Evolutionary conservation across 805 yeast species (phyloP), one percentile per base, ranked within the genome.

Genomic region (Ogataea ganodermae): DNA sequence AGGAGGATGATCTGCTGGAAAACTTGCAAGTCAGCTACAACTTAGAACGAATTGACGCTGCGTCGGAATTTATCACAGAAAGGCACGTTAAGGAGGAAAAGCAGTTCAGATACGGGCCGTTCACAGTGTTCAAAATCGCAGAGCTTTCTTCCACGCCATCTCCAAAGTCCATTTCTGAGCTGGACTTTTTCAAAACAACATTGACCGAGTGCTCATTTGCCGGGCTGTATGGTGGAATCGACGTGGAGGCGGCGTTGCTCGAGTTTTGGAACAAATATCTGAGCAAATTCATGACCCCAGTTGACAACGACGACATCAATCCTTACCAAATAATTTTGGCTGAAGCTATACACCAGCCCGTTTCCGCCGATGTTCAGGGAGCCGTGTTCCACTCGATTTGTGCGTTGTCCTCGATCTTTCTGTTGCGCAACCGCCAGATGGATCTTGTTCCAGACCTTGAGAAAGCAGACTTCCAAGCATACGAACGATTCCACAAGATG

Each of bases 381-480:
- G 42, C 32, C 16, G 42, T 38, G 14, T 22, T 38, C 32, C 42
- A 38, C 18, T 38, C 42, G 10, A 18, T 38, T 12, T 38, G 42
- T 27, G 42, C 42, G 9, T 7, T 24, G 12, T 38, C 24, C 20
- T 24, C 42, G 16, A 38, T 32, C 18, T 38, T 17, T 27, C 16
- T 38, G 16, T 9, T 22, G n/a, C 5, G 23, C 27, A 26, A 26
- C 32, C 23, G 12, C 16, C 42, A 38, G 17, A 20, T 33, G 4
- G 14, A 33, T 8, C 17, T 8, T 3, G n/a, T 20, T 4, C 14
- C n/a, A 9, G 36, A 33, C 5, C 10, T 33, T 3, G 21, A 22
- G 4, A 9, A 17, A 4, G 36, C n/a, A 9, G 20, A 38, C 22
- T 38, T 38, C 23, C 10, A n/a, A 3, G 42, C 26, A 17, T 38